phyloP scores from a whole-genome alignment of 306 rosid species.

The Boehmeria nivea region DNA sequence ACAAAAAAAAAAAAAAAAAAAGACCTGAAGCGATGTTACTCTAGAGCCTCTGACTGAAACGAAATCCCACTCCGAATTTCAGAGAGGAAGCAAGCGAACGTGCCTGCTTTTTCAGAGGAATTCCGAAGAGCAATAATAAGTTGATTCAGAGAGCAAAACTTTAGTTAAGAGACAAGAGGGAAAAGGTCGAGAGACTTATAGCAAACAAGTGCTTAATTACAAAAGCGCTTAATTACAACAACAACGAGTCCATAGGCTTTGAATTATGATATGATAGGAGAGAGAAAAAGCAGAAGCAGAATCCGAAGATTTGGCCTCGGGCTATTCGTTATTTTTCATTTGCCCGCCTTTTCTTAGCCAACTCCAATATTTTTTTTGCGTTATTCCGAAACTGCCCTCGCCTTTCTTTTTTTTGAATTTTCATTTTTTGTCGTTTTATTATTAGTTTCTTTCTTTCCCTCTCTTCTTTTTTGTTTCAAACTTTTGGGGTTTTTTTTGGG shows the following conservation, averaged over 20 bases:
- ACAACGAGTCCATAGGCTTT: not conserved
- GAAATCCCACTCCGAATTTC: too few relatives aligned
- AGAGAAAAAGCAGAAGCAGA: not conserved
- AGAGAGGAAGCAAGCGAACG: not conserved
- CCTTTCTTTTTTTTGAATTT: not conserved
- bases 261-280: not conserved
- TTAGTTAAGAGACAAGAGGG: conserved; percentile 8
- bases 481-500: not conserved
- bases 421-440: not conserved
- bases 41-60: too few relatives aligned
- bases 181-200: not conserved
- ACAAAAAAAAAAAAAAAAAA: not conserved
- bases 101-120: too few relatives aligned
- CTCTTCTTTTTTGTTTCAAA: not conserved
- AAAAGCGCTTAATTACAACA: not conserved
- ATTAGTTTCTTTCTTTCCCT: not conserved
- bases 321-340: not conserved
- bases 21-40: not conserved
- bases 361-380: not conserved
- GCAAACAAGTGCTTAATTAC: not conserved
- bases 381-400: conserved; percentile 3
- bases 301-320: conserved; percentile 8
- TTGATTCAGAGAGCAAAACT: not conserved
- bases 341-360: conserved; percentile 15
- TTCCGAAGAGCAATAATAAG: not conserved